Evolutionary conservation across 768 basidiomycete species (phyloP).

Genomic region (Auricularia auricula-judae): DNA sequence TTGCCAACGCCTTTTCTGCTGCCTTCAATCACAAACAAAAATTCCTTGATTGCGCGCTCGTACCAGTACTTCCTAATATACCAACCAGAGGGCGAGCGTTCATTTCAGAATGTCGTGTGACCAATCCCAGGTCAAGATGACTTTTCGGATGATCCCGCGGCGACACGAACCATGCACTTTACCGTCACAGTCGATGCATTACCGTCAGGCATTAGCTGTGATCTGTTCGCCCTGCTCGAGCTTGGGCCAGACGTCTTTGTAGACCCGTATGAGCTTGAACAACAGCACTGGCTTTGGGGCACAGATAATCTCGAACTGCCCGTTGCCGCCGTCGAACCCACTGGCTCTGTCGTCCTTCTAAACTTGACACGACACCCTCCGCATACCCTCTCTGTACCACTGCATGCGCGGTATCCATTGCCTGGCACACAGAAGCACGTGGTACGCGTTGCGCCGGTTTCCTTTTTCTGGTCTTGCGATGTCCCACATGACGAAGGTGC

Average conservation of each 20-base stretch:
- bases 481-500: not conserved
- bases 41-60: not conserved
- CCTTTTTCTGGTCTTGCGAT: not conserved
- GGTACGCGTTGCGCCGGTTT: not conserved
- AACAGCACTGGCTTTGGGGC: conserved; percentile 14
- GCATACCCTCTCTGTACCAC: conserved; percentile 24
- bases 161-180: not conserved
- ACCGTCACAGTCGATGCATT: not conserved
- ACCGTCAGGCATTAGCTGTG: conserved; percentile 12
- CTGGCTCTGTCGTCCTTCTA: conserved; percentile 20
- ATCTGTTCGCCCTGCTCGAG: conserved; percentile 23
- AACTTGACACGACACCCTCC: conserved; percentile 11
- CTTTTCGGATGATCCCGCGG: not conserved
- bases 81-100: conserved; percentile 52
- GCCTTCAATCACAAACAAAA: not conserved
- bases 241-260: conserved; percentile 31
- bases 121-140: not conserved
- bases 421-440: conserved; percentile 9
- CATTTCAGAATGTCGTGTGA: not conserved
- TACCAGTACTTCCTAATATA: conserved; percentile 80
- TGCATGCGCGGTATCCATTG: conserved; percentile 34
- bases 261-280: conserved; percentile 32
- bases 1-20: conserved; percentile 63
- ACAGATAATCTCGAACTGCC: conserved; percentile 33
- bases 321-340: conserved; percentile 22